A percentile compares a stretch with the other conserved stretches of the same genome.
phyloP scores from a whole-genome alignment of 2,329 filamentous ascomycete species.

The Exophiala calicioides region DNA sequence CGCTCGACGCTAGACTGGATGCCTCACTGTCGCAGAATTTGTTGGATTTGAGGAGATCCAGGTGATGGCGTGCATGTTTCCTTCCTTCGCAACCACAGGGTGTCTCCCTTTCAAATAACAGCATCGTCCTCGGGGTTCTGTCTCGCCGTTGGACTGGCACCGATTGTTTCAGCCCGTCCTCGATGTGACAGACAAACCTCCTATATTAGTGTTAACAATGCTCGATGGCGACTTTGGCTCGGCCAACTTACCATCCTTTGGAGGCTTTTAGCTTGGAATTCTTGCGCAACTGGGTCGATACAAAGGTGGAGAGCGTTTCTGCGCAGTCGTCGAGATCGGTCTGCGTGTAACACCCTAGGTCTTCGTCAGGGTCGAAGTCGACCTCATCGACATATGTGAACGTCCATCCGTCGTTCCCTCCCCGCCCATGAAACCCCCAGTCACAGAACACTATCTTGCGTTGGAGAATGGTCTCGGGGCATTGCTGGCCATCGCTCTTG shows the following conservation, averaged over 20 bases:
- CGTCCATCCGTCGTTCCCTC: conserved; percentile 10
- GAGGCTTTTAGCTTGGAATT: conserved; percentile 13
- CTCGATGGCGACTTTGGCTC: not conserved
- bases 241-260: conserved; percentile 13
- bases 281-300: conserved; percentile 10
- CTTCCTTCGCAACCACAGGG: conserved; percentile 11
- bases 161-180: conserved; percentile 6
- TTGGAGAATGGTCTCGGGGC: conserved; percentile 2
- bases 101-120: conserved; percentile 14
- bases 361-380: conserved; percentile 14
- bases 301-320: conserved; percentile 12
- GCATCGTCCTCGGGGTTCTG: conserved; percentile 15
- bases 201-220: conserved; percentile 1
- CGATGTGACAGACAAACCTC: conserved; percentile 17
- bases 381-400: conserved; percentile 19
- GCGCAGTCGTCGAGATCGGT: conserved; percentile 3
- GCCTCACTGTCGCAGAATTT: not conserved
- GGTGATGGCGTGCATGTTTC: not conserved
- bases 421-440: conserved; percentile 15
- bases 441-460: conserved; percentile 20
- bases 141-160: conserved; percentile 13
- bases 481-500: conserved; percentile 4
- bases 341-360: conserved; percentile 6
- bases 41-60: not conserved
- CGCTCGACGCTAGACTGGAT: not conserved